phyloP scores from a whole-genome alignment of 768 basidiomycete genomes.

The Cystofilobasidium capitatum region DNA sequence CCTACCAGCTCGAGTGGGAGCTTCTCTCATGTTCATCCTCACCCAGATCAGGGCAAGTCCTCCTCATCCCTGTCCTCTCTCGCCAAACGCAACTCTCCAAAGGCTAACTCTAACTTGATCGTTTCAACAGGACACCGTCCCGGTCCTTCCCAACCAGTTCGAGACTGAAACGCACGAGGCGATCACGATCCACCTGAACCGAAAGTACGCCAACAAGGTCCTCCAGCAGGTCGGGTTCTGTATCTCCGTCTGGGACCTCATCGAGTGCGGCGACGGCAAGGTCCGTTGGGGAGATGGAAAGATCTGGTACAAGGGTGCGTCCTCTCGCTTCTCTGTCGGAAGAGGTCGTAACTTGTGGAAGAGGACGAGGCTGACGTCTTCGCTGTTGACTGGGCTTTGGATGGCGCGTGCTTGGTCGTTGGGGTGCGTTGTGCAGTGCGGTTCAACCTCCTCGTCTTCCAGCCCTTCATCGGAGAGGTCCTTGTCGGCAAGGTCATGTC shows the following conservation, averaged over 20 bases:
- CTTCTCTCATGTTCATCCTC: conserved; percentile 40
- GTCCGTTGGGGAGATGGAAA: conserved; percentile 90
- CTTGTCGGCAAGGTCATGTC: conserved; percentile 80
- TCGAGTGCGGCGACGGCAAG: conserved; percentile 78
- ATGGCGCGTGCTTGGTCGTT: not conserved
- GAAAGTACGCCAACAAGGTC: conserved; percentile 62
- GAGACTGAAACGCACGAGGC: conserved; percentile 66
- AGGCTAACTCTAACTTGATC: not conserved
- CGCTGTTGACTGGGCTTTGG: not conserved
- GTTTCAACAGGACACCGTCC: conserved; percentile 65
- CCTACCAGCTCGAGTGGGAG: too few species aligned
- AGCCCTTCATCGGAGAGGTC: conserved; percentile 83
- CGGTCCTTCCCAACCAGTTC: conserved; percentile 80
- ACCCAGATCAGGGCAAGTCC: conserved; percentile 31
- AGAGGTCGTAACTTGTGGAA: not conserved
- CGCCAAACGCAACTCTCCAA: not conserved
- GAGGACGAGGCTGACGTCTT: not conserved
- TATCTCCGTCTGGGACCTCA: conserved; percentile 77
- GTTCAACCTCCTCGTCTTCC: conserved; percentile 81
- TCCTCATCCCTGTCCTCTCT: not conserved
- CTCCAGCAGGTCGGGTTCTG: conserved; percentile 86
- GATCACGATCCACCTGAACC: conserved; percentile 45
- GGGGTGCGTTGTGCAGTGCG: conserved; percentile 48
- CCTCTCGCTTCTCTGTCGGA: not conserved
- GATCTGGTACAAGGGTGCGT: conserved; percentile 67